Evolutionary conservation across 331 rosid species (phyloP), one percentile per base, ranked within the genome.

Genomic region (Saraca asoca): DNA sequence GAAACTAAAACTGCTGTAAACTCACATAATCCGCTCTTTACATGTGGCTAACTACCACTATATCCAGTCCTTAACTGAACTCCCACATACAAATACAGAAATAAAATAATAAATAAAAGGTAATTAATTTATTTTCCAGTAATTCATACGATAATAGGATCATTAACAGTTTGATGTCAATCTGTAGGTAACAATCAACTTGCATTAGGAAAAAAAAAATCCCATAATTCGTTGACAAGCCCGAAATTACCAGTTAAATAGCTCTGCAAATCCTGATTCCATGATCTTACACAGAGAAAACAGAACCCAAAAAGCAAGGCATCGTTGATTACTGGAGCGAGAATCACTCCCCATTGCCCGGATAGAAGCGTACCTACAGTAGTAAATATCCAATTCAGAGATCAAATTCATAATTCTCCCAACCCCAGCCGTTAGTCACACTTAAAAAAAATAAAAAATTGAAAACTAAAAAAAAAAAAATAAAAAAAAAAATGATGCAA

Each of bases 221-320:
- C 35, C 20, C 2, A 3, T 13, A 64, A 64, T 51, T 46, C 18
- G n/a, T 15, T 16, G 12, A 9, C 60, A 63, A 65, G 56, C 29
- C 24, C 38, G n/a, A 53, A 66, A 52, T 66, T 80, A 85, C 95
- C 90, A 49, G 39, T 56, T 59, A 10, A 82, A 72, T 39, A 85
- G 52, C 57, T 69, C 46, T 9, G 70, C 64, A 62, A 87, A 70
- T 41, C 52, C 60, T 51, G 68, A 35, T 56, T 87, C 90, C 29
- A 66, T 53, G 75, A 85, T 80, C 73, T 49, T 64, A 56, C 65
- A 54, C 33, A 85, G 20, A 34, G 85, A 75, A 85, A 87, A 82
- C 29, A 87, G 51, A 63, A 84, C 82, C 95, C 90, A 87, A 53
- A 82, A 87, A 15, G 67, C 52, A 74, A 87, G 95, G 75, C 95